Evolutionary conservation across 2,329 filamentous ascomycete species (phyloP).

Genomic region (Fusarium cyanostomum): DNA sequence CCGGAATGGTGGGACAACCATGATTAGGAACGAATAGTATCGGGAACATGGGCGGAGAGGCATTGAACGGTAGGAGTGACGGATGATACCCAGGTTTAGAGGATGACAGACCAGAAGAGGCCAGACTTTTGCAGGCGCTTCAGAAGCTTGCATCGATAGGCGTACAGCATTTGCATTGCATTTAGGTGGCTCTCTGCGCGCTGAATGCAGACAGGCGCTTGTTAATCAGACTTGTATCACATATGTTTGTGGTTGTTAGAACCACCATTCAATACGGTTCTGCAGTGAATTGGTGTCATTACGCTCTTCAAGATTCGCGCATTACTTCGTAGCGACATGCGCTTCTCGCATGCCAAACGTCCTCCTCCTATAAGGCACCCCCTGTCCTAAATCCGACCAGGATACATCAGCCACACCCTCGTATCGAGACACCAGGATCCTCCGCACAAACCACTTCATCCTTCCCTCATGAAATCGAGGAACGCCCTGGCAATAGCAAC

Average conservation of each 20-base stretch:
- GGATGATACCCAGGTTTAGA: slow-evolving; percentile 34
- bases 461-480: slow-evolving; percentile 77
- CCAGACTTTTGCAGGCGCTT: neutral
- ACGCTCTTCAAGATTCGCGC: slow-evolving; percentile 10
- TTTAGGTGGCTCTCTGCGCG: neutral
- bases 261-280: neutral
- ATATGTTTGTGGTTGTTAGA: neutral
- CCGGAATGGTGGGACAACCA: slow-evolving; percentile 47
- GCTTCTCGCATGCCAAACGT: slow-evolving; percentile 1
- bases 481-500: slow-evolving; percentile 78
- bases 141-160: slow-evolving; percentile 24
- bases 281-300: slow-evolving; percentile 6
- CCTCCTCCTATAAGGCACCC: neutral
- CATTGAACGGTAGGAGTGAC: neutral
- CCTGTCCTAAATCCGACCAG: neutral
- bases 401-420: neutral
- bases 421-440: neutral
- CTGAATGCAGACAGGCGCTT: neutral
- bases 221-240: neutral
- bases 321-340: slow-evolving; percentile 8
- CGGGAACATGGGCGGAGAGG: neutral
- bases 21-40: slow-evolving; percentile 3
- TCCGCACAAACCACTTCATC: slow-evolving; percentile 16
- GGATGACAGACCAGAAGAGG: slow-evolving; percentile 8
- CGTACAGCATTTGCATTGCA: slow-evolving; percentile 23